A percentile compares a stretch with the other conserved stretches of the same genome.
phyloP scores from a whole-genome alignment of 2,329 filamentous ascomycete genomes.

The Aspergillus transmontanensis region DNA sequence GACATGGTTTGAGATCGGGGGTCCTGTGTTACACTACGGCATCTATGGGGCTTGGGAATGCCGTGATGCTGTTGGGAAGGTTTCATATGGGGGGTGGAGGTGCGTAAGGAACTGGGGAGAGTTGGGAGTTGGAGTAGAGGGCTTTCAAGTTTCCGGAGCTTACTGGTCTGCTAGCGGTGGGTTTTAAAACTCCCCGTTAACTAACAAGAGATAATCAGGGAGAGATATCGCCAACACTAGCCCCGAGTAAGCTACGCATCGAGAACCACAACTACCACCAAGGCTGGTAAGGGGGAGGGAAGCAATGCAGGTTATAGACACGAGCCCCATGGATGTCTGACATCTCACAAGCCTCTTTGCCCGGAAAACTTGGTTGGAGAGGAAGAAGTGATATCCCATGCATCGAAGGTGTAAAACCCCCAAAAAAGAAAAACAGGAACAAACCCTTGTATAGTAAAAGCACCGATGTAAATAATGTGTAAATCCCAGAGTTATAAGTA shows the following conservation, averaged over 20 bases:
- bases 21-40: background rate
- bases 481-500: background rate
- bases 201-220: background rate
- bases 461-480: constrained; percentile 2
- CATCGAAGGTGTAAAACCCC: background rate
- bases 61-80: background rate
- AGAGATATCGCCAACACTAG: background rate
- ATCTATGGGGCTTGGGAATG: background rate
- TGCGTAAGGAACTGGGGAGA: too few relatives aligned
- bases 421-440: background rate
- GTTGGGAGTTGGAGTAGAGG: background rate
- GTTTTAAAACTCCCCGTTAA: background rate
- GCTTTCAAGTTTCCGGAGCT: background rate
- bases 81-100: background rate
- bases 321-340: background rate
- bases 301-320: background rate
- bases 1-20: background rate
- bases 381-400: background rate
- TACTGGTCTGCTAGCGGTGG: background rate
- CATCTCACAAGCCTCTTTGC: background rate
- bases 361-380: background rate
- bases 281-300: background rate
- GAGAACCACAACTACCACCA: background rate
- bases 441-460: constrained; percentile 3
- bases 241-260: background rate